These are phyloP conservation scores for Hortiboletus flavorubellus DNA, from an alignment of 768 basidiomycete genomes.

Conservation along the genomic window DNA sequence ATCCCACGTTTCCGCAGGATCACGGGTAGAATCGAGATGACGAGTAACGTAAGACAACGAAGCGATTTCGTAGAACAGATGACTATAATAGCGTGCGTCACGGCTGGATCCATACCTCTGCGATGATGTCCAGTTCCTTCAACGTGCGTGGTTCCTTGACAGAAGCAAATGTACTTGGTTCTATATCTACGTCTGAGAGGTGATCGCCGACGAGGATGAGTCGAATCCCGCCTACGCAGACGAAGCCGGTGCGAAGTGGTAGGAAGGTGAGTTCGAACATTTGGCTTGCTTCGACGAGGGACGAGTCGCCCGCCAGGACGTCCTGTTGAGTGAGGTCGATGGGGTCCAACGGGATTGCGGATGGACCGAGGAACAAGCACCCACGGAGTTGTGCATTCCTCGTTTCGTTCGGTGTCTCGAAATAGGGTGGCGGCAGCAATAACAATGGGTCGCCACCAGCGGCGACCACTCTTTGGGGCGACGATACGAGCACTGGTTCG, in stretches of 20 bases:
- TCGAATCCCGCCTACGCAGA: conserved; percentile 66
- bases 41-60: conserved; percentile 2
- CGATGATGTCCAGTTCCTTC: conserved; percentile 70
- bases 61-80: conserved; percentile 9
- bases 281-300: conserved; percentile 41
- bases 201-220: conserved; percentile 61
- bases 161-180: conserved; percentile 21
- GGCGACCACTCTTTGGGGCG: conserved; percentile 12
- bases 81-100: conserved; percentile 17
- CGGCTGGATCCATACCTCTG: conserved; percentile 63
- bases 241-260: conserved; percentile 57
- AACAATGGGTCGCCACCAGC: conserved; percentile 7
- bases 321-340: conserved; percentile 33
- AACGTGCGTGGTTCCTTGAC: conserved; percentile 44
- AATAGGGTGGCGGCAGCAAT: conserved; percentile 47
- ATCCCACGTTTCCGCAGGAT: background rate
- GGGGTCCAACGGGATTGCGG: conserved; percentile 44
- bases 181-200: conserved; percentile 36
- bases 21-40: background rate
- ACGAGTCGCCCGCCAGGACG: conserved; percentile 4
- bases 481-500: conserved; percentile 14
- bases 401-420: conserved; percentile 38
- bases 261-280: conserved; percentile 66
- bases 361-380: conserved; percentile 50
- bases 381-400: conserved; percentile 30